Evolutionary conservation across 2,329 filamentous ascomycete genomes (phyloP).

Genomic region (Fusarium sp.): DNA sequence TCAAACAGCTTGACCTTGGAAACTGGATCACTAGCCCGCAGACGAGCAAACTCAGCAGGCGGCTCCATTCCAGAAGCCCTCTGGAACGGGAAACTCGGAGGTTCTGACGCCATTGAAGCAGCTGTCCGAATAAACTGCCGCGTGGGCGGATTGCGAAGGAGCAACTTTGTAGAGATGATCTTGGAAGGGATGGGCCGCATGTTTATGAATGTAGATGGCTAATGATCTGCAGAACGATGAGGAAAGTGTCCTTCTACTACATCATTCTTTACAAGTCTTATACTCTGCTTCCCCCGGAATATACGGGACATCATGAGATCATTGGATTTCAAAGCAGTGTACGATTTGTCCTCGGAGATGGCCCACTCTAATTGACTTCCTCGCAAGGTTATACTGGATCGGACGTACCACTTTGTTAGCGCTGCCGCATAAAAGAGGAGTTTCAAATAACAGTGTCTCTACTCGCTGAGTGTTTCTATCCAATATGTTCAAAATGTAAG

Average conservation of each 20-base stretch:
- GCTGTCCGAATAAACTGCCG: too few relatives aligned
- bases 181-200: neutral
- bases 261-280: neutral
- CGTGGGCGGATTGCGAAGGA: neutral
- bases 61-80: constrained; percentile 46
- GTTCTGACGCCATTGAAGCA: constrained; percentile 3
- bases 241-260: neutral
- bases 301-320: constrained; percentile 11
- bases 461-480: neutral
- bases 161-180: neutral
- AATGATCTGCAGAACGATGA: neutral
- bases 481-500: neutral
- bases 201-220: neutral
- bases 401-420: neutral
- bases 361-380: neutral
- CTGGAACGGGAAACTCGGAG: constrained; percentile 33
- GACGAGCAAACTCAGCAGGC: constrained; percentile 54
- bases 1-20: constrained; percentile 57
- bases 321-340: constrained; percentile 20
- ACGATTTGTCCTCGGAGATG: neutral
- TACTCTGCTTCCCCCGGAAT: neutral
- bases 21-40: constrained; percentile 54
- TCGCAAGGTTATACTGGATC: neutral
- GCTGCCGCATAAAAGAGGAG: neutral
- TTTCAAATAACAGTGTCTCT: constrained; percentile 9